Evolutionary conservation across 1,139 yeast species (phyloP).

Genomic region (Geotrichum australiense): DNA sequence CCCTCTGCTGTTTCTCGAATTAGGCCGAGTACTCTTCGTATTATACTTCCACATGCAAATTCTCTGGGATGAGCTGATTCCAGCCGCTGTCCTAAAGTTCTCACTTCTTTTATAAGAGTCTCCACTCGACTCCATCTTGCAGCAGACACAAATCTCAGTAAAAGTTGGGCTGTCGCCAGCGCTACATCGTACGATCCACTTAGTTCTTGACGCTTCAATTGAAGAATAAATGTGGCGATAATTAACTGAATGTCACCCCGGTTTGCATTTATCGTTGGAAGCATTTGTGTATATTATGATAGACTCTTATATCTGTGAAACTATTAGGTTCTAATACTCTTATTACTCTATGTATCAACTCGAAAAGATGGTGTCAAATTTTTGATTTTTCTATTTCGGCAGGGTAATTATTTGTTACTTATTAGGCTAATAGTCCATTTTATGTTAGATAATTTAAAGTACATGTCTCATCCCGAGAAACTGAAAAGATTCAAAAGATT

Average conservation of each 20-base stretch:
- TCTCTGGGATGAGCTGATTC: conserved; percentile 47
- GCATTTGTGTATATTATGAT: too few relatives aligned
- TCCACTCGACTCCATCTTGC: conserved; percentile 79
- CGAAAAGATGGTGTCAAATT: too few relatives aligned
- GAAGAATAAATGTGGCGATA: conserved; percentile 15
- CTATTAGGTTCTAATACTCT: too few relatives aligned
- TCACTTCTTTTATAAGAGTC: conserved; percentile 63
- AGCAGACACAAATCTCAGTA: conserved; percentile 83
- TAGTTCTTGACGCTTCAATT: conserved; percentile 65
- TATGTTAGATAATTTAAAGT: too few relatives aligned
- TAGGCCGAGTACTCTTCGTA: conserved; percentile 79
- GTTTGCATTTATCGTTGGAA: conserved; percentile 4
- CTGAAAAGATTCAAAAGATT: too few relatives aligned
- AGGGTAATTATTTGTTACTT: too few relatives aligned
- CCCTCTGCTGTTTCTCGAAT: conserved; percentile 82
- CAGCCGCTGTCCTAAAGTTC: conserved; percentile 39
- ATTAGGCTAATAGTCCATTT: too few relatives aligned
- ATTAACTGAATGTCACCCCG: conserved; percentile 16
- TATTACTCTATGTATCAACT: too few relatives aligned
- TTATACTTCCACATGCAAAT: conserved; percentile 82
- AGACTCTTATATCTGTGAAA: too few relatives aligned
- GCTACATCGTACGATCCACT: conserved; percentile 74
- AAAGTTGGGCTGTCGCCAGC: conserved; percentile 73
- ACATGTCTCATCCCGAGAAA: too few relatives aligned
- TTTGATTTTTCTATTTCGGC: too few relatives aligned